Percentiles rank a stretch among this genome's conserved stretches.
Conservation (phyloP, 129 eudicot species). For the Chrysanthemum makinoi region DNA sequence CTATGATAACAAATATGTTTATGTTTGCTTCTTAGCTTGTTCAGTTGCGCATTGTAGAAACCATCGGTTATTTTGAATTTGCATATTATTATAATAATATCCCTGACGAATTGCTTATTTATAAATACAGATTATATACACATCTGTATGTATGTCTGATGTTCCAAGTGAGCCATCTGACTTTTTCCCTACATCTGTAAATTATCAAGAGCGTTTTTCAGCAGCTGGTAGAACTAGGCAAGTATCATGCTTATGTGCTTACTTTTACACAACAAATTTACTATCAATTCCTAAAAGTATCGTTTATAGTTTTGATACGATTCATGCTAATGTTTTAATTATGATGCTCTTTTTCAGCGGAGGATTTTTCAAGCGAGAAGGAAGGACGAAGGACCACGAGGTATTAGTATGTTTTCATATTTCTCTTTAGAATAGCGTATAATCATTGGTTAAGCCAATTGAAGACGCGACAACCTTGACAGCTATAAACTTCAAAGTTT, state of each 20-base stretch:
- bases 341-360: too few relatives aligned
- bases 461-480: too few relatives aligned
- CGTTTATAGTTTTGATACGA: too few relatives aligned
- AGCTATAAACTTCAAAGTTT: too few relatives aligned
- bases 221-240: slow-evolving; percentile 99
- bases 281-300: background rate
- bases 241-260: slow-evolving; percentile 12
- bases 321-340: too few relatives aligned
- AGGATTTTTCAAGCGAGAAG: slow-evolving; percentile 95
- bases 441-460: too few relatives aligned
- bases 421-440: too few relatives aligned
- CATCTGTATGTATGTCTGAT: slow-evolving; percentile 86
- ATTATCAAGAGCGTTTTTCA: slow-evolving; percentile 99
- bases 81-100: too few relatives aligned
- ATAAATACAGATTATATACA: slow-evolving; percentile 66
- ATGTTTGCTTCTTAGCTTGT: slow-evolving; percentile 10
- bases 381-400: slow-evolving; percentile 95
- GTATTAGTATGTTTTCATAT: slow-evolving; percentile 38
- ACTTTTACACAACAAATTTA: background rate
- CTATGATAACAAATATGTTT: background rate
- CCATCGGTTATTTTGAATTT: background rate
- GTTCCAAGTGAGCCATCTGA: slow-evolving; percentile 98
- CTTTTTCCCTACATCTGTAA: slow-evolving; percentile 89
- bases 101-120: slow-evolving; percentile 17
- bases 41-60: too few relatives aligned